Evolutionary conservation across 352 stramenopile genomes (phyloP).

Genomic region (Globisporangium canariense): DNA sequence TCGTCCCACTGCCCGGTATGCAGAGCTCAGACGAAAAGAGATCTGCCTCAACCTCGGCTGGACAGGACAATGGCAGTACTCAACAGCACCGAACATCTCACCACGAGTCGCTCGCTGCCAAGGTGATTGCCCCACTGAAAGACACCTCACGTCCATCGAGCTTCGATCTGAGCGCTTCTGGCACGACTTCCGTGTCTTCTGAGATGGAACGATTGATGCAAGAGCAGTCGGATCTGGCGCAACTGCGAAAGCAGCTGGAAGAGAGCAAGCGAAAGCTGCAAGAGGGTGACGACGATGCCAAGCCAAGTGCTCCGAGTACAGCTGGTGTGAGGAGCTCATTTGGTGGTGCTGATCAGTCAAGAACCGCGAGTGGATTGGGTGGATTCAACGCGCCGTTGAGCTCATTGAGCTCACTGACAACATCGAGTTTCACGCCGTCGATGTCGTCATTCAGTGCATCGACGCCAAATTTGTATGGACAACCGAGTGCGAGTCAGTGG

Average conservation of each 20-base stretch:
- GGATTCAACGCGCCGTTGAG: slow-evolving; percentile 1
- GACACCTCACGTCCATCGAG: slow-evolving; percentile 9
- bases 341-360: background rate
- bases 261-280: slow-evolving; percentile 64
- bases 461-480: slow-evolving; percentile 4
- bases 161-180: background rate
- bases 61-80: background rate
- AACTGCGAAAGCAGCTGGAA: slow-evolving; percentile 58
- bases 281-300: slow-evolving; percentile 20
- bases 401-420: slow-evolving; percentile 4
- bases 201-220: slow-evolving; percentile 67
- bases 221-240: slow-evolving; percentile 62
- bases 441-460: slow-evolving; percentile 2
- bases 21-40: slow-evolving; percentile 30
- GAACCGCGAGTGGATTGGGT: slow-evolving; percentile 4
- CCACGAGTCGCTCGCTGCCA: slow-evolving; percentile 29
- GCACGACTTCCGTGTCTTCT: slow-evolving; percentile 23
- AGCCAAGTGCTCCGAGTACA: background rate
- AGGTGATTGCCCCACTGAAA: slow-evolving; percentile 38
- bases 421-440: slow-evolving; percentile 21
- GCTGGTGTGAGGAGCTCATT: slow-evolving; percentile 1
- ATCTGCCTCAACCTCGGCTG: background rate
- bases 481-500: slow-evolving; percentile 11
- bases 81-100: background rate
- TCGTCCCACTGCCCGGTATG: slow-evolving; percentile 44